phyloP scores from a whole-genome alignment of 1,284 basidiomycete genomes.

The Rhodotorula sp. region DNA sequence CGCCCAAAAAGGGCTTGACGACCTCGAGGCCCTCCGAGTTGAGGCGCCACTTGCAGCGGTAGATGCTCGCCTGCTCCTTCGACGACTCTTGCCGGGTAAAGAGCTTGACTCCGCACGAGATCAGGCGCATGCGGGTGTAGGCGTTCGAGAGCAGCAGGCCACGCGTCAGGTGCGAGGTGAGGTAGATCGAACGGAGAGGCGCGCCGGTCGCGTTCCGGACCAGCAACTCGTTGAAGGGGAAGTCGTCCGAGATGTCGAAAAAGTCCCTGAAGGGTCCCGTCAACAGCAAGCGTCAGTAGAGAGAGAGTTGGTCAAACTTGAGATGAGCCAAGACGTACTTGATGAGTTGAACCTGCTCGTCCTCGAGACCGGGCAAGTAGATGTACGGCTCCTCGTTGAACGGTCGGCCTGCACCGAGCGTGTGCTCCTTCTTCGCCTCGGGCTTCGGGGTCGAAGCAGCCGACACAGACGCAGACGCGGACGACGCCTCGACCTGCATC shows the following conservation, averaged over 20 bases:
- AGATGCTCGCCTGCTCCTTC: slow-evolving; percentile 48
- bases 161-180: slow-evolving; percentile 77
- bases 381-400: slow-evolving; percentile 93
- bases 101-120: slow-evolving; percentile 84
- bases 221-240: slow-evolving; percentile 73
- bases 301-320: neutral
- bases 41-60: slow-evolving; percentile 61
- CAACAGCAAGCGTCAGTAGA: neutral
- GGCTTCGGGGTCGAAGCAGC: neutral
- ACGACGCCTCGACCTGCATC: neutral
- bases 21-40: slow-evolving; percentile 82
- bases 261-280: slow-evolving; percentile 58
- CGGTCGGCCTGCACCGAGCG: slow-evolving; percentile 23
- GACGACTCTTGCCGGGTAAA: slow-evolving; percentile 59
- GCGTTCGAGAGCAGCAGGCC: slow-evolving; percentile 77
- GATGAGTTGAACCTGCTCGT: slow-evolving; percentile 68
- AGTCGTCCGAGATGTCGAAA: slow-evolving; percentile 69
- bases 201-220: slow-evolving; percentile 84
- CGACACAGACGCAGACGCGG: neutral
- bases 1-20: slow-evolving; percentile 73
- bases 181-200: slow-evolving; percentile 76
- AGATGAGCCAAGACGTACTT: slow-evolving; percentile 55
- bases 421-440: slow-evolving; percentile 12
- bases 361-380: slow-evolving; percentile 64
- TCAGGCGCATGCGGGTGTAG: slow-evolving; percentile 78